Percentiles rank a stretch among this genome's conserved stretches.
Evolutionary conservation across 495 filamentous ascomycete genomes (phyloP).

Genomic region (Baudoinia panamericana): DNA sequence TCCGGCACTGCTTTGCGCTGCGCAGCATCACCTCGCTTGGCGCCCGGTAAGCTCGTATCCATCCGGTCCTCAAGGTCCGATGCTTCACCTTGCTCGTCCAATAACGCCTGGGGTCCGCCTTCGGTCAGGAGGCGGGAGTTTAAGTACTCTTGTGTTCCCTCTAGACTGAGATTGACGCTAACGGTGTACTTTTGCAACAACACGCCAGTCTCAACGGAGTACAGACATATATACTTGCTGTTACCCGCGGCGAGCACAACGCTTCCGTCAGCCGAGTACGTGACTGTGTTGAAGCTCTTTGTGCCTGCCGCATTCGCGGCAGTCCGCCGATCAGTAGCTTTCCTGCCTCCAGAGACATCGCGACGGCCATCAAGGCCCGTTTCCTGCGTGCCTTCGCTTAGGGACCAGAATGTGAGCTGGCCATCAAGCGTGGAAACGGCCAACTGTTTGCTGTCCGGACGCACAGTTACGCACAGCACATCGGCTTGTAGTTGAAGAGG

Average conservation of each 20-base stretch:
- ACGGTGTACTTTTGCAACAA: conserved; percentile 92
- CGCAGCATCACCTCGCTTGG: conserved; percentile 71
- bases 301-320: conserved; percentile 81
- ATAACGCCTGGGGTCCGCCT: conserved; percentile 66
- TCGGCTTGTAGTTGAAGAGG: conserved; percentile 83
- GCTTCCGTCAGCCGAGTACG: conserved; percentile 80
- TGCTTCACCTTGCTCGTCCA: conserved; percentile 76
- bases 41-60: conserved; percentile 75
- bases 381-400: conserved; percentile 72
- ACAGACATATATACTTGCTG: conserved; percentile 95
- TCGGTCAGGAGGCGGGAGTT: conserved; percentile 86
- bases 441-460: conserved; percentile 80
- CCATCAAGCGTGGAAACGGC: conserved; percentile 89
- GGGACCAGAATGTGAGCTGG: conserved; percentile 87
- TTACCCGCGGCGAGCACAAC: conserved; percentile 84
- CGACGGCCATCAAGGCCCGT: conserved; percentile 72
- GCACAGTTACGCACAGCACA: conserved; percentile 71
- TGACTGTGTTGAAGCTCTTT: conserved; percentile 76
- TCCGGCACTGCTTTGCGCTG: conserved; percentile 62
- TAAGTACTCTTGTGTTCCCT: conserved; percentile 91
- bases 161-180: conserved; percentile 81
- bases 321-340: conserved; percentile 69
- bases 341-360: conserved; percentile 86
- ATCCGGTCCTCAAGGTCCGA: conserved; percentile 79
- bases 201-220: conserved; percentile 75